Evolutionary conservation across 2,329 filamentous ascomycete genomes (phyloP).

Genomic region (Raffaelea ambrosiae): DNA sequence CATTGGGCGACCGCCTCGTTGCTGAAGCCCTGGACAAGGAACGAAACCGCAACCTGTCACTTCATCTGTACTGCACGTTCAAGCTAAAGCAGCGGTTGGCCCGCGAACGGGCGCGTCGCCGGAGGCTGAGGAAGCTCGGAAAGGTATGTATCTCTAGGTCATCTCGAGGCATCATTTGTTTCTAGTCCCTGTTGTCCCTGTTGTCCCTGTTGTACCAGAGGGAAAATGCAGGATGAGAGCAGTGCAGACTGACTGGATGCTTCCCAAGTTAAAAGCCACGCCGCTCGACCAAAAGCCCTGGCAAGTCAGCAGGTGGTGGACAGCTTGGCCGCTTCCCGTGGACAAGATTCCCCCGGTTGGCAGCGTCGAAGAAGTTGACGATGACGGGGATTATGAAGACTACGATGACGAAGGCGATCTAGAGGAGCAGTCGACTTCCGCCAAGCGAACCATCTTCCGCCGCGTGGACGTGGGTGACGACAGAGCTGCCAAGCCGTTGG

Average conservation of each 20-base stretch:
- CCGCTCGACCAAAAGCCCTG: no score
- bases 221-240: no score
- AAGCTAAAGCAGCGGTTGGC: slow-evolving; percentile 56
- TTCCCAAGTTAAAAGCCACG: no score
- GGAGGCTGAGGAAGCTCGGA: no score
- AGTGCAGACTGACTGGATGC: no score
- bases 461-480: slow-evolving; percentile 36
- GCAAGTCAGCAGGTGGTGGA: slow-evolving; percentile 46
- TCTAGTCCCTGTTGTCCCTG: no score
- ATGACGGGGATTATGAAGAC: slow-evolving; percentile 13
- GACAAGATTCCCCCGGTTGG: no score
- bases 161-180: no score
- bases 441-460: background rate
- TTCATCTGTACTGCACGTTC: slow-evolving; percentile 75
- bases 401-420: slow-evolving; percentile 24
- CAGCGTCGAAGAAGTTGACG: slow-evolving; percentile 21
- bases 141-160: no score
- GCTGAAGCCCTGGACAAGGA: slow-evolving; percentile 54
- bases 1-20: slow-evolving; percentile 53
- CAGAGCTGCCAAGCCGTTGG: slow-evolving; percentile 32
- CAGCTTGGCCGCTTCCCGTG: slow-evolving; percentile 66
- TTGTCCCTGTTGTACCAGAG: no score
- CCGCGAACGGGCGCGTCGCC: no score
- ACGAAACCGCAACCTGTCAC: slow-evolving; percentile 56
- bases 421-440: slow-evolving; percentile 36